Conservation (phyloP, 768 basidiomycete genomes). For the Fistulinella prunicolor region DNA sequence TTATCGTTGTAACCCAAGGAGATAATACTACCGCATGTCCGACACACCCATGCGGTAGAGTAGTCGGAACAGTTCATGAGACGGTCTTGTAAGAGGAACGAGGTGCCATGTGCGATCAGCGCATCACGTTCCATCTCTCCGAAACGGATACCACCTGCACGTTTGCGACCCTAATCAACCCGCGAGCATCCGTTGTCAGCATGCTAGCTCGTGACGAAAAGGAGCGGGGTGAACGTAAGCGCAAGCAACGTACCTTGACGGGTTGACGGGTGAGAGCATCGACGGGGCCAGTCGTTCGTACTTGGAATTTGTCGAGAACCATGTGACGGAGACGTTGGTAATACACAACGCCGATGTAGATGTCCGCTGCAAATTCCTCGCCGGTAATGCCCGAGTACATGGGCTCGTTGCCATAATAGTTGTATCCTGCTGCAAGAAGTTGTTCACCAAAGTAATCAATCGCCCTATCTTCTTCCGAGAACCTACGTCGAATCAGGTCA, state of each 20-base stretch:
- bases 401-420: conserved; percentile 98
- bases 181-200: conserved; percentile 5
- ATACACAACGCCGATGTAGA: conserved; percentile 97
- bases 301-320: conserved; percentile 99
- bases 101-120: conserved; percentile 96
- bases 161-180: conserved; percentile 82
- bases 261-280: conserved; percentile 96
- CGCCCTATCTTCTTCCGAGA: conserved; percentile 95
- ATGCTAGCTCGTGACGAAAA: background rate
- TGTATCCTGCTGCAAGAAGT: conserved; percentile 90
- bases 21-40: conserved; percentile 92
- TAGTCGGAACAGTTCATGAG: conserved; percentile 99
- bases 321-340: conserved; percentile 99
- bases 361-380: conserved; percentile 97
- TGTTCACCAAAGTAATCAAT: conserved; percentile 97
- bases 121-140: conserved; percentile 99
- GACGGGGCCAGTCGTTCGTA: conserved; percentile 95
- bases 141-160: conserved; percentile 97
- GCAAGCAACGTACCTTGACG: conserved; percentile 68
- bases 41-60: conserved; percentile 98
- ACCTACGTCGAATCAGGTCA: conserved; percentile 45
- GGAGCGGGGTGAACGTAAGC: background rate
- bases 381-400: conserved; percentile 99
- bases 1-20: conserved; percentile 95
- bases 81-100: conserved; percentile 96